Conservation (phyloP, 2,329 filamentous ascomycete genomes). For the Ampelomyces quisqualis region DNA sequence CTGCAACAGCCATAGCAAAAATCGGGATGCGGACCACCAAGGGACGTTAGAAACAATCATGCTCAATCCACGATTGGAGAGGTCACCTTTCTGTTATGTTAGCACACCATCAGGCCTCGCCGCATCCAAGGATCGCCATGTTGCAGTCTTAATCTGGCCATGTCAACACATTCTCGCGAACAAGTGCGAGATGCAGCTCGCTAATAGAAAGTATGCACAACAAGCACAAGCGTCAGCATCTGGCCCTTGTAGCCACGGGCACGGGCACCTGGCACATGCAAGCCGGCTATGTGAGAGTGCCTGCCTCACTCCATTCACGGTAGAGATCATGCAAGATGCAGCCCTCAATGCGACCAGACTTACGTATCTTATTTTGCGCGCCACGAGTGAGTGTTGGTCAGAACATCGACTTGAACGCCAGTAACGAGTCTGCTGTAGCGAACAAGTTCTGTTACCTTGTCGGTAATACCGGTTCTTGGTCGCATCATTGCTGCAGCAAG, state of each 20-base stretch:
- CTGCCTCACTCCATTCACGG: constrained; percentile 2
- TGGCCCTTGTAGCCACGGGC: constrained; percentile 3
- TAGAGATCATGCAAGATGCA: constrained; percentile 3
- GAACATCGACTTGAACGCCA: neutral
- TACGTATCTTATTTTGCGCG: neutral
- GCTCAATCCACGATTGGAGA: no score
- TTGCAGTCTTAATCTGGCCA: constrained; percentile 1
- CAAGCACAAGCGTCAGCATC: constrained; percentile 1
- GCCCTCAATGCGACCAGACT: constrained; percentile 2
- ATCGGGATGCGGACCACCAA: no score
- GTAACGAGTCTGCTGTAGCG: constrained; percentile 1
- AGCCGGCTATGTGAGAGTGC: constrained; percentile 6
- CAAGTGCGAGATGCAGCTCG: constrained; percentile 5
- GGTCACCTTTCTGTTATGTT: no score
- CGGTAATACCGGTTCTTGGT: neutral
- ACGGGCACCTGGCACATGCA: constrained; percentile 1
- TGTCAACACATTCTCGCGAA: constrained; percentile 6
- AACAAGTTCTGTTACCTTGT: constrained; percentile 7
- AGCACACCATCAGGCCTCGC: no score
- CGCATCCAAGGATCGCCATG: no score
- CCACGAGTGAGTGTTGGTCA: constrained; percentile 1
- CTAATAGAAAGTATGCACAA: constrained; percentile 5
- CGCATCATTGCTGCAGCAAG: neutral
- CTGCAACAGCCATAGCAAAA: no score
- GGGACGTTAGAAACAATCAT: no score